These are phyloP conservation scores for Cystofilobasidium ferigula DNA, from an alignment of 768 basidiomycete genomes.

Conservation along the genomic window DNA sequence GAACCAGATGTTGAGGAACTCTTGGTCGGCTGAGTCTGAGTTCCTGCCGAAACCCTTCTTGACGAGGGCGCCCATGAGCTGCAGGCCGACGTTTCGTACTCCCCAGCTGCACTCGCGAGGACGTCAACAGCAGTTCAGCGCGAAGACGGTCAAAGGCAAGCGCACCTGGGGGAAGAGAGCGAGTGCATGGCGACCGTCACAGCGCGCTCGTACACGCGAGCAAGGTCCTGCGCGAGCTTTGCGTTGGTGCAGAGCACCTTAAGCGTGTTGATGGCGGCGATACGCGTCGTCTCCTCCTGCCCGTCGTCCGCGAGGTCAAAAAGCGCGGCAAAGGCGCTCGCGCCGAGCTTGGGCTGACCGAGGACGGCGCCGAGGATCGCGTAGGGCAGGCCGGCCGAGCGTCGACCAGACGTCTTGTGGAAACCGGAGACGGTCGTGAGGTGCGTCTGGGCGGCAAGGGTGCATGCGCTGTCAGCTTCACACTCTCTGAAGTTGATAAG, in stretches of 20 bases:
- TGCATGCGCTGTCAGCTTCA: too few species aligned
- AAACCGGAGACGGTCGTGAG: constrained; percentile 8
- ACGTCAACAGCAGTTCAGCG: not conserved
- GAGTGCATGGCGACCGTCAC: constrained; percentile 15
- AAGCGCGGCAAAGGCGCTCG: constrained; percentile 2
- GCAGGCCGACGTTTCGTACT: constrained; percentile 23
- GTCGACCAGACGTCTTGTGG: constrained; percentile 21
- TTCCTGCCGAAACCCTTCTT: constrained; percentile 14
- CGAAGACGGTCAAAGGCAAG: not conserved
- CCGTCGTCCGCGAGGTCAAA: constrained; percentile 12
- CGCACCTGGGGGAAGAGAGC: constrained; percentile 14
- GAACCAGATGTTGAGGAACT: constrained; percentile 13
- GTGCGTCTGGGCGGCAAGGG: not conserved
- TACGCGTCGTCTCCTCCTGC: not conserved
- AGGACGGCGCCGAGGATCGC: constrained; percentile 15
- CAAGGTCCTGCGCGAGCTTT: not conserved
- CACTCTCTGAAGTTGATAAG: not conserved
- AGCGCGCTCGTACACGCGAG: constrained; percentile 8
- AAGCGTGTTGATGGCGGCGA: constrained; percentile 22
- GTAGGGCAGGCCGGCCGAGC: constrained; percentile 22
- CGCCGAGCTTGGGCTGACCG: constrained; percentile 3
- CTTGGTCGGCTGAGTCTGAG: not conserved
- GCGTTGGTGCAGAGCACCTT: constrained; percentile 11
- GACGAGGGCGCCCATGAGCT: constrained; percentile 22
- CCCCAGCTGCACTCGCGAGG: constrained; percentile 3